These are phyloP conservation scores for Trichosporon asahii DNA, from an alignment of 1,284 basidiomycete genomes.

Conservation along the genomic window DNA sequence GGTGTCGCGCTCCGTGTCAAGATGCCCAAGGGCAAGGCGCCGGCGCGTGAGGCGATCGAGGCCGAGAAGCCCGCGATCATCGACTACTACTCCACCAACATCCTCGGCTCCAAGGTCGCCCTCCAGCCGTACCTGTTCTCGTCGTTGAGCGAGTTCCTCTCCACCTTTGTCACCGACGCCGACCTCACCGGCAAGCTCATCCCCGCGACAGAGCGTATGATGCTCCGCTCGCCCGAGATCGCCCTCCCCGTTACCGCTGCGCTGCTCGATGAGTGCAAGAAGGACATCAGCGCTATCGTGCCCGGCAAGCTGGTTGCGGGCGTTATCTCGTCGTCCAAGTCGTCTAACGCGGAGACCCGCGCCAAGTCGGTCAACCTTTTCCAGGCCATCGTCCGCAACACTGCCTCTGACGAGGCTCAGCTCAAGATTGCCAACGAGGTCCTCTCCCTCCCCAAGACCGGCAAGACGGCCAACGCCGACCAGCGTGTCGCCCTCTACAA, in stretches of 20 bases:
- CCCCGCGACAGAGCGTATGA: conserved; percentile 46
- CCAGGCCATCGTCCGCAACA: conserved; percentile 56
- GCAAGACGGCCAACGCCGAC: conserved; percentile 80
- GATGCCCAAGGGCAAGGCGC: conserved; percentile 23
- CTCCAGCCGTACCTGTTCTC: conserved; percentile 32
- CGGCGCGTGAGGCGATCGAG: conserved; percentile 30
- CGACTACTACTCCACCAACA: conserved; percentile 40
- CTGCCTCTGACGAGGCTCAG: conserved; percentile 41
- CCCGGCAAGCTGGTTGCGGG: conserved; percentile 66
- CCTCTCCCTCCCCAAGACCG: conserved; percentile 66
- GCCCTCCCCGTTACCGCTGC: conserved; percentile 45
- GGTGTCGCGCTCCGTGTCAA: conserved; percentile 42
- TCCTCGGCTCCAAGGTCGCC: conserved; percentile 42
- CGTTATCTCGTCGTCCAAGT: conserved; percentile 70
- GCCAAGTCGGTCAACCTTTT: conserved; percentile 62
- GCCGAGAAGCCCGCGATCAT: conserved; percentile 40
- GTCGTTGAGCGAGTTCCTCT: conserved; percentile 34
- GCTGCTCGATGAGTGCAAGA: conserved; percentile 41
- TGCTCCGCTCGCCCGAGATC: conserved; percentile 47
- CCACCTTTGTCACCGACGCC: conserved; percentile 34
- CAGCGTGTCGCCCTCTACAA: conserved; percentile 77
- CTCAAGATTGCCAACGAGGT: conserved; percentile 62
- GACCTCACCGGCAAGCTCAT: conserved; percentile 40
- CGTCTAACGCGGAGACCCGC: conserved; percentile 66
- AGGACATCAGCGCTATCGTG: conserved; percentile 57